Evolutionary conservation across 345 rosid genomes (phyloP).

Genomic region (Lumnitzera littorea): DNA sequence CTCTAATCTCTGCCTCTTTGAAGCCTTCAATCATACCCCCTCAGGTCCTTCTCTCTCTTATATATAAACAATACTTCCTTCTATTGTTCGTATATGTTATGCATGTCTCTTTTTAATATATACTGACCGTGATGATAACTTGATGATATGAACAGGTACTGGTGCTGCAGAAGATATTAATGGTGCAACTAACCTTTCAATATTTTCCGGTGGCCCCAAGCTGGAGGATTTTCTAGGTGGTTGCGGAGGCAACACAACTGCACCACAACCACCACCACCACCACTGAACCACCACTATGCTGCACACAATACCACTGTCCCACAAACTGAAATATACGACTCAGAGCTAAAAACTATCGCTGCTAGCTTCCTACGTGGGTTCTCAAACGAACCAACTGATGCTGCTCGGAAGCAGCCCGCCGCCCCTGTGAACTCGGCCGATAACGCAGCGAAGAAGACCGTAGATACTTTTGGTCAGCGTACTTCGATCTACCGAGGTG

Average conservation of each 20-base stretch:
- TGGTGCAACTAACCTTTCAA: conserved; percentile 33
- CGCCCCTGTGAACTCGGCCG: conserved; percentile 17
- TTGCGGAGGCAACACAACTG: conserved; percentile 12
- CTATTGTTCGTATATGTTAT: neutral
- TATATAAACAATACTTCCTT: neutral
- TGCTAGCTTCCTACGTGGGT: conserved; percentile 65
- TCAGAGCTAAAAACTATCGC: conserved; percentile 76
- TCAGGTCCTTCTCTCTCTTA: conserved; percentile 3
- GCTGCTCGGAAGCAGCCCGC: conserved; percentile 3
- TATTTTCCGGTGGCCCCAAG: conserved; percentile 53
- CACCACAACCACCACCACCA: conserved; percentile 16
- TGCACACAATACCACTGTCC: conserved; percentile 1
- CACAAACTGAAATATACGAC: conserved; percentile 33
- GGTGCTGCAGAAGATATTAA: conserved; percentile 12
- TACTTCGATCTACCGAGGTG: conserved; percentile 85
- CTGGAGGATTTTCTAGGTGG: conserved; percentile 73
- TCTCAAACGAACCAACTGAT: conserved; percentile 17
- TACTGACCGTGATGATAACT: neutral
- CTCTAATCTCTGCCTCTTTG: conserved; percentile 38
- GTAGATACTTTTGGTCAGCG: conserved; percentile 81
- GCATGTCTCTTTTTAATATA: neutral
- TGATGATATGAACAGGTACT: conserved; percentile 1
- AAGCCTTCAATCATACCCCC: conserved; percentile 31
- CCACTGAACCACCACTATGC: conserved; percentile 1
- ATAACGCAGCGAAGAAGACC: conserved; percentile 34